phyloP scores from a whole-genome alignment of 1,139 yeast species.

The Casaregolazyma suthepensis region DNA sequence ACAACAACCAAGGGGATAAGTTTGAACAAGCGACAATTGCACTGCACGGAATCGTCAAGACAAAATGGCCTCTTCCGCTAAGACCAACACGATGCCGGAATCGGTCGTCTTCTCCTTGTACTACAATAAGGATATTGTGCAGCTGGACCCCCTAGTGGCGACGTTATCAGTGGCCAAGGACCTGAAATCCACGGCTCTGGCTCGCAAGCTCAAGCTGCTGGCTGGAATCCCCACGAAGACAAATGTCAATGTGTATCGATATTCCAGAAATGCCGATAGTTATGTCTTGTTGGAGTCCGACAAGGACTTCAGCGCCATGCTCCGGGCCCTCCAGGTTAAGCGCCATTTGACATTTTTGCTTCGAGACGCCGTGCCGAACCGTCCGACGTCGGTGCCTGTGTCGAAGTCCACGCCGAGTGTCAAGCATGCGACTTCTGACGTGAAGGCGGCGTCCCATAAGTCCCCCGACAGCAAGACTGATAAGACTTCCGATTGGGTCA shows the following conservation, averaged over 20 bases:
- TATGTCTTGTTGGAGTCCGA: slow-evolving; percentile 38
- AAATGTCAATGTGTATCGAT: slow-evolving; percentile 15
- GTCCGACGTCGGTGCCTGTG: not conserved
- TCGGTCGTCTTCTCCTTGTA: slow-evolving; percentile 4
- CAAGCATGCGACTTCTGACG: not conserved
- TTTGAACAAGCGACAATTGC: not conserved
- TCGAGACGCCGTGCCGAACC: not conserved
- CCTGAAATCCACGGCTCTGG: slow-evolving; percentile 1
- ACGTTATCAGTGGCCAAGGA: slow-evolving; percentile 37
- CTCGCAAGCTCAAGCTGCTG: slow-evolving; percentile 5
- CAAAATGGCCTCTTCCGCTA: not conserved
- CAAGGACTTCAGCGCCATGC: slow-evolving; percentile 43
- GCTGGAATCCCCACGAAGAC: slow-evolving; percentile 2
- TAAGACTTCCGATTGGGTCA: not conserved
- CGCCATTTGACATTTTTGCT: slow-evolving; percentile 18
- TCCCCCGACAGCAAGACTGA: not conserved
- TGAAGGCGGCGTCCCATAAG: not conserved
- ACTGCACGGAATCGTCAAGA: not conserved
- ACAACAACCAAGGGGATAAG: not conserved
- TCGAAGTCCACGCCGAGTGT: not conserved
- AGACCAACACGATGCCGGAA: not conserved
- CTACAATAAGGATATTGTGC: not conserved
- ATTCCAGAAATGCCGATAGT: slow-evolving; percentile 30
- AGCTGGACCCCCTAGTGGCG: slow-evolving; percentile 5
- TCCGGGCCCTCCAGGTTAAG: slow-evolving; percentile 40